A percentile compares a stretch with the other conserved stretches of the same genome.
These are phyloP conservation scores for Laburnicola sp. DNA, from an alignment of 2,329 filamentous ascomycete genomes.

Conservation along the genomic window DNA sequence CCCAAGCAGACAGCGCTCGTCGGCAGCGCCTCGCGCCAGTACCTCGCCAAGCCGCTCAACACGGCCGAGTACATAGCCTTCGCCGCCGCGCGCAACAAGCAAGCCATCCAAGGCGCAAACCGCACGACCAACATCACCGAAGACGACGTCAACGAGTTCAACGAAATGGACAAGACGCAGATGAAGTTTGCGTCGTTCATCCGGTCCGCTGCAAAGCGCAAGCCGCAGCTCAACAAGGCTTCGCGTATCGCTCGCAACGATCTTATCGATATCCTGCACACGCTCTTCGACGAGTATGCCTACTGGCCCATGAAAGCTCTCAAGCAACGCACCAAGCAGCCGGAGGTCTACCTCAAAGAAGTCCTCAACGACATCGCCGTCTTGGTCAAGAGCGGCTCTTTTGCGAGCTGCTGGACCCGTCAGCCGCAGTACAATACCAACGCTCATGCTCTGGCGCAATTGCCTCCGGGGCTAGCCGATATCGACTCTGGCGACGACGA, in stretches of 20 bases:
- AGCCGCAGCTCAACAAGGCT: conserved; percentile 66
- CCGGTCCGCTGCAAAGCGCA: conserved; percentile 24
- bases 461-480: too few species aligned
- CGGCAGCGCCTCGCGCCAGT: conserved; percentile 62
- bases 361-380: conserved; percentile 80
- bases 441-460: too few species aligned
- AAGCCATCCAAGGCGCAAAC: conserved; percentile 50
- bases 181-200: conserved; percentile 42
- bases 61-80: conserved; percentile 50
- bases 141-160: conserved; percentile 23
- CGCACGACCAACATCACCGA: conserved; percentile 38
- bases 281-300: conserved; percentile 79
- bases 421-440: too few species aligned
- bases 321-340: conserved; percentile 76
- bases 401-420: conserved; percentile 85
- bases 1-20: conserved; percentile 57
- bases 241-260: conserved; percentile 88
- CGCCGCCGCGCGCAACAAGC: conserved; percentile 45
- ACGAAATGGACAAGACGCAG: conserved; percentile 31
- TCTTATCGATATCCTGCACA: conserved; percentile 81
- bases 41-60: conserved; percentile 53
- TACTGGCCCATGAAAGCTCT: conserved; percentile 95
- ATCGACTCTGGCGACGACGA: conserved; percentile 65
- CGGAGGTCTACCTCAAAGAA: conserved; percentile 89
- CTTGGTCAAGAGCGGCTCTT: conserved; percentile 78